phyloP scores from a whole-genome alignment of 345 rosid species.

The Noccaea bulbosa region DNA sequence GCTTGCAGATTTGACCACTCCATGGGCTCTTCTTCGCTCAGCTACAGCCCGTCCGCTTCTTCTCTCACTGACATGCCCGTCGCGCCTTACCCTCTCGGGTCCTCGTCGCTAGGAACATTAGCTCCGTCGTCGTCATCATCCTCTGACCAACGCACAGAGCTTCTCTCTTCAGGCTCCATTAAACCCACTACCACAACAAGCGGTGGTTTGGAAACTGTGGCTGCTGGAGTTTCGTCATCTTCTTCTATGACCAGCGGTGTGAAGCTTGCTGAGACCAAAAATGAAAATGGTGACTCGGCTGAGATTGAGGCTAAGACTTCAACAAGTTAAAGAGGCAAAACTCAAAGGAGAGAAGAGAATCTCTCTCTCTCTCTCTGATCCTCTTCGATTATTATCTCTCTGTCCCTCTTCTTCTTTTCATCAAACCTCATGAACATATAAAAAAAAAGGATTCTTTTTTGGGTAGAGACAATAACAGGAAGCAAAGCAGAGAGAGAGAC shows the following conservation, averaged over 20 bases:
- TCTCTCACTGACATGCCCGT: slow-evolving; percentile 78
- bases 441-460: background rate
- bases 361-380: slow-evolving; percentile 34
- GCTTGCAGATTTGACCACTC: slow-evolving; percentile 89
- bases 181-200: slow-evolving; percentile 45
- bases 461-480: slow-evolving; percentile 26
- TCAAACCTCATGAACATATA: slow-evolving; percentile 19
- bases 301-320: slow-evolving; percentile 27
- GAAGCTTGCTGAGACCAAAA: slow-evolving; percentile 33
- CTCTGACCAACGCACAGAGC: slow-evolving; percentile 50
- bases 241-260: slow-evolving; percentile 38
- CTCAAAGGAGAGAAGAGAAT: slow-evolving; percentile 31
- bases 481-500: slow-evolving; percentile 30
- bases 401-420: slow-evolving; percentile 25
- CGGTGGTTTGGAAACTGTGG: slow-evolving; percentile 30
- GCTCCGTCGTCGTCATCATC: slow-evolving; percentile 68
- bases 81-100: slow-evolving; percentile 73
- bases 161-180: slow-evolving; percentile 50
- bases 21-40: slow-evolving; percentile 48
- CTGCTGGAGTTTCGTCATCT: slow-evolving; percentile 54
- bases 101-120: slow-evolving; percentile 51
- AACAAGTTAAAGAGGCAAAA: slow-evolving; percentile 33
- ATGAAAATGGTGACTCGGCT: slow-evolving; percentile 18
- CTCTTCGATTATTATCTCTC: too few species aligned
- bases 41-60: slow-evolving; percentile 80